Evolutionary conservation across 2,329 filamentous ascomycete genomes (phyloP).

Genomic region (Sphaerostilbella broomeana): DNA sequence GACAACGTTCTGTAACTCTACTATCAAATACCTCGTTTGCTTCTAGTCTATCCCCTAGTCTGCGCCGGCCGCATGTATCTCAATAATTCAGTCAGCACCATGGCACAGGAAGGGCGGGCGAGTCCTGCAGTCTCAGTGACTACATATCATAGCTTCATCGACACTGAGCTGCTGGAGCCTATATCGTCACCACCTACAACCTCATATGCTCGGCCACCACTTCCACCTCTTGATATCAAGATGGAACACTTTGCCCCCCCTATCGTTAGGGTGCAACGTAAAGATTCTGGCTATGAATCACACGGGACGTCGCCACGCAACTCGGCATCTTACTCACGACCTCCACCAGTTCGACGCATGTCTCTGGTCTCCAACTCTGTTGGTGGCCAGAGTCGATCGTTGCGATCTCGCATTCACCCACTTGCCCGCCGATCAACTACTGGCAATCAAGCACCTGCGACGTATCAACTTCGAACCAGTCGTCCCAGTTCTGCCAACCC

Average conservation of each 20-base stretch:
- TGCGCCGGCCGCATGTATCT: conserved; percentile 3
- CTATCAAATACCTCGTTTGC: no score
- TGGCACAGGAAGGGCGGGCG: conserved; percentile 20
- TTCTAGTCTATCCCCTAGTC: conserved; percentile 1
- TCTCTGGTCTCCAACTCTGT: conserved; percentile 28
- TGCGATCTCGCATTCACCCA: conserved; percentile 34
- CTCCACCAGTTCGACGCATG: conserved; percentile 26
- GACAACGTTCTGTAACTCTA: no score
- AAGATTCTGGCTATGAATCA: conserved; percentile 55
- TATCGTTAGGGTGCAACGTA: conserved; percentile 42
- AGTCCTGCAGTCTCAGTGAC: conserved; percentile 42
- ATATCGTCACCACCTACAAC: conserved; percentile 22
- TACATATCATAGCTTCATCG: conserved; percentile 50
- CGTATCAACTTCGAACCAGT: conserved; percentile 26
- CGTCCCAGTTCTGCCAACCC: conserved; percentile 27
- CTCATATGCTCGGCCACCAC: conserved; percentile 19
- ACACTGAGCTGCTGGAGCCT: conserved; percentile 42
- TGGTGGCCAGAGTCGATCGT: conserved; percentile 15
- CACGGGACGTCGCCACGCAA: conserved; percentile 32
- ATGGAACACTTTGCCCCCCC: conserved; percentile 24
- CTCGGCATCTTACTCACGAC: conserved; percentile 29
- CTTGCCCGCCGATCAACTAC: conserved; percentile 35
- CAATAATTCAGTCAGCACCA: conserved; percentile 1
- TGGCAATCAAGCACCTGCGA: conserved; percentile 15
- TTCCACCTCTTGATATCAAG: conserved; percentile 18